Conservation (phyloP, 768 basidiomycete genomes). For the Thelephora aurantiotincta region DNA sequence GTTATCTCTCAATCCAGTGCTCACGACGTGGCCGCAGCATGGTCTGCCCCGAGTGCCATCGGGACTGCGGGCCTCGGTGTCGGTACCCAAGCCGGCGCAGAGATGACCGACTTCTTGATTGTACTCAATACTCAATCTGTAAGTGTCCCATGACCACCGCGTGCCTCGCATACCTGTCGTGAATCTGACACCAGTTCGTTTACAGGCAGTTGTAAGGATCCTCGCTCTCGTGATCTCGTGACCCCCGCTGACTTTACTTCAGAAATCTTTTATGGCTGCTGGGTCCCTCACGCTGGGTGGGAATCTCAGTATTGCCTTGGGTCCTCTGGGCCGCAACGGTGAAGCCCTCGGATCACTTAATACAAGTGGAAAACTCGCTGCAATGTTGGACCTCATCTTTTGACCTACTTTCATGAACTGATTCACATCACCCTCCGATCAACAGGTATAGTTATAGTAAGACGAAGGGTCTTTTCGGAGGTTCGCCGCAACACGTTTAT, state of each 20-base stretch:
- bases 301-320: conserved; percentile 79
- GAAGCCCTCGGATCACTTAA: conserved; percentile 80
- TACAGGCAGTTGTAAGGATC: conserved; percentile 35
- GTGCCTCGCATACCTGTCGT: background rate
- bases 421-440: conserved; percentile 1
- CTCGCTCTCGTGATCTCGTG: background rate
- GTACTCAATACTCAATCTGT: conserved; percentile 77
- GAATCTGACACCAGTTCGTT: conserved; percentile 2
- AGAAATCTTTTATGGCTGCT: conserved; percentile 88
- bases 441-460: conserved; percentile 82
- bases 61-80: conserved; percentile 85
- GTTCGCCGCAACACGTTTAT: background rate
- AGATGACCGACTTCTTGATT: conserved; percentile 84
- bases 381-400: conserved; percentile 42
- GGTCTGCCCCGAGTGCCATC: conserved; percentile 93
- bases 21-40: conserved; percentile 31
- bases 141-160: conserved; percentile 13
- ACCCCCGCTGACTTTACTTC: conserved; percentile 1
- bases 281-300: conserved; percentile 86
- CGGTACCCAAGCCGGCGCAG: conserved; percentile 72
- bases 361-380: conserved; percentile 76
- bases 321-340: conserved; percentile 89
- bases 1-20: background rate
- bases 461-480: conserved; percentile 88
- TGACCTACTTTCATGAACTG: conserved; percentile 5